Base-by-base conservation (phyloP, 441 rosid species). In the Omphalea diandra region DNA sequence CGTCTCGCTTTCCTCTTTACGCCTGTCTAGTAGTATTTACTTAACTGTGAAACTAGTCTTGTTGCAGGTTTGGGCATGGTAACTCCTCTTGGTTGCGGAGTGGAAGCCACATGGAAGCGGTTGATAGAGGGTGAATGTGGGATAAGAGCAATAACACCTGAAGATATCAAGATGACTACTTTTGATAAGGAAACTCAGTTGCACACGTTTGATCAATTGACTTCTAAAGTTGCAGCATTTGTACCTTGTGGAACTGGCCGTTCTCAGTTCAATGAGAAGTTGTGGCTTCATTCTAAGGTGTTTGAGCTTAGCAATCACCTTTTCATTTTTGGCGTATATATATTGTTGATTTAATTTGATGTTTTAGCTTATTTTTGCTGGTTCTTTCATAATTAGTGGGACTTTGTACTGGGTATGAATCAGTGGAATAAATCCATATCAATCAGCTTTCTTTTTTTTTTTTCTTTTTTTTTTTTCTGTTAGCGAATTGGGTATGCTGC, bases 271-370 rank as follows among this genome's bases (percentile, higher is more conserved):
- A 80, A 92, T 67, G 89, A 89, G 64, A 81, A 79, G 22, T 15
- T 88, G 11, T 94, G 98, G 97, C 84, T 86, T 26, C 85, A 87
- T 76, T 83, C 88, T 38, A 94, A 87, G 85, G 97, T 90, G 62
- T 68, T n/a, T n/a, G n/a, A n/a, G n/a, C n/a, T n/a, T n/a, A n/a
- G n/a, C n/a, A n/a, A n/a, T n/a, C n/a, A n/a, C n/a, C n/a, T n/a
- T n/a, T n/a, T n/a, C n/a, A n/a, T n/a, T n/a, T n/a, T n/a, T n/a
- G n/a, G n/a, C n/a, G n/a, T n/a, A n/a, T n/a, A n/a, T n/a, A n/a
- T n/a, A n/a, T n/a, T n/a, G n/a, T n/a, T n/a, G n/a, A n/a, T n/a
- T n/a, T n/a, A n/a, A n/a, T n/a, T n/a, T n/a, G n/a, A n/a, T n/a
- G n/a, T n/a, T n/a, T n/a, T n/a, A n/a, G n/a, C n/a, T n/a, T n/a